Evolutionary conservation across 2,329 filamentous ascomycete genomes (phyloP).

Genomic region (Colletotrichum sp.): DNA sequence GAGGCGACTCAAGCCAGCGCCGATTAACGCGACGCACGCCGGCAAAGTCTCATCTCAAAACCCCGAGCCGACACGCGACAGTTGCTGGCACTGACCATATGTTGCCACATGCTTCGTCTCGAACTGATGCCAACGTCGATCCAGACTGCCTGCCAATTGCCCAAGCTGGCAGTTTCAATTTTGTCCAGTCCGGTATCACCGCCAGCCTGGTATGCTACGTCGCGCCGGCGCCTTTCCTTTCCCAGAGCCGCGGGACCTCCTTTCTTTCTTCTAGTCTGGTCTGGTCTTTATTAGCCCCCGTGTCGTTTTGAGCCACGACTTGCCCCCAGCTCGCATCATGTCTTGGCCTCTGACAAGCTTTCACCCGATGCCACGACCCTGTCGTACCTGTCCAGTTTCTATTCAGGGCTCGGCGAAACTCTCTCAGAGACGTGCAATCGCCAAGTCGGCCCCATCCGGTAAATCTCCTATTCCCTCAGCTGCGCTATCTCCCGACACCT

Average conservation of each 20-base stretch:
- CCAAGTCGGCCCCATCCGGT: neutral
- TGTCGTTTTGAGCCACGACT: neutral
- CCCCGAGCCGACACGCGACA: neutral
- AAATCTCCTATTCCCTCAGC: neutral
- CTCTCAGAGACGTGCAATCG: neutral
- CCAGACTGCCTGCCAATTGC: neutral
- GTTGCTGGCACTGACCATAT: neutral
- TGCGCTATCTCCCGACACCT: neutral
- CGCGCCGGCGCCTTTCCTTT: neutral
- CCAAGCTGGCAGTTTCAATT: neutral
- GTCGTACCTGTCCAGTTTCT: neutral
- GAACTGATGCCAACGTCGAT: neutral
- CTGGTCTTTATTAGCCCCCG: neutral
- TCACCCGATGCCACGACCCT: neutral
- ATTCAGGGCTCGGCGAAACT: neutral
- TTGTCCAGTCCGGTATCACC: neutral
- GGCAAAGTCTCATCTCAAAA: neutral
- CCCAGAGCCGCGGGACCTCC: neutral
- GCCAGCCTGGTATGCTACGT: neutral
- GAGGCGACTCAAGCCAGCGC: neutral
- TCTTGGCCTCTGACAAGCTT: constrained; percentile 12
- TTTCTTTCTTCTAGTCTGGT: neutral
- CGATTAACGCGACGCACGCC: neutral
- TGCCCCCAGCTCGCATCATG: neutral
- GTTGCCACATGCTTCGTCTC: neutral